These are phyloP conservation scores for Fusarium setosum DNA, from an alignment of 2,329 filamentous ascomycete species.

Conservation along the genomic window DNA sequence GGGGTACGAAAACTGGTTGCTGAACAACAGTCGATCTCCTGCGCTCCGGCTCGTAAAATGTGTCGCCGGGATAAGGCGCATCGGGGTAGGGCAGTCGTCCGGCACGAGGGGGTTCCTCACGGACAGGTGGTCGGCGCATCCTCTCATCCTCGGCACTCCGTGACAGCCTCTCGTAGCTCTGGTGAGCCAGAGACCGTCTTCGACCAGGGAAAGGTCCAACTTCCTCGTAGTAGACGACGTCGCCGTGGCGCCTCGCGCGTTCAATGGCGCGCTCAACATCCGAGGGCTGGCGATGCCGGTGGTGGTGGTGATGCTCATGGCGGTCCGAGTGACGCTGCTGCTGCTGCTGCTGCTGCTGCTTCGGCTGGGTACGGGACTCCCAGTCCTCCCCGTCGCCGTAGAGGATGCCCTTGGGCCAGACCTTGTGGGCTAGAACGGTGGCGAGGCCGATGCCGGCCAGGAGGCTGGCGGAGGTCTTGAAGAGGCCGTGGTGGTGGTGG, in stretches of 20 bases:
- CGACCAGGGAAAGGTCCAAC: constrained; percentile 15
- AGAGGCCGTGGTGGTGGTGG: constrained; percentile 38
- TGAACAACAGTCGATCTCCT: constrained; percentile 24
- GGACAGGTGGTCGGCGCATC: constrained; percentile 8
- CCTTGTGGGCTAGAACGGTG: constrained; percentile 48
- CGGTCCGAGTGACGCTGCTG: constrained; percentile 24
- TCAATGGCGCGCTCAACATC: constrained; percentile 27
- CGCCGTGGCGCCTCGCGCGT: constrained; percentile 24
- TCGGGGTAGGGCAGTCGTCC: constrained; percentile 33
- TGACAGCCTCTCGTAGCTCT: constrained; percentile 29
- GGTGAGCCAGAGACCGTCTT: constrained; percentile 21
- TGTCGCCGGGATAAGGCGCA: constrained; percentile 31
- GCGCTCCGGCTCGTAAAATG: constrained; percentile 32
- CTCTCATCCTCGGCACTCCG: constrained; percentile 25
- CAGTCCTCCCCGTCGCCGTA: constrained; percentile 46
- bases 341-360: too few species aligned
- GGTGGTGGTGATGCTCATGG: constrained; percentile 9
- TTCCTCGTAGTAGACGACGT: constrained; percentile 36
- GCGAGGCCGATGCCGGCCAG: constrained; percentile 50
- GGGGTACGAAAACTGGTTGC: constrained; percentile 20
- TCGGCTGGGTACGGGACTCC: constrained; percentile 32
- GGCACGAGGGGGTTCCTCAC: constrained; percentile 14
- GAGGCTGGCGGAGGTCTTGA: constrained; percentile 48
- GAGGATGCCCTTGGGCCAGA: constrained; percentile 48
- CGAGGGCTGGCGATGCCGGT: constrained; percentile 21